A percentile compares a stretch with the other conserved stretches of the same genome.
These are phyloP conservation scores for Aphanomyces astaci DNA, from an alignment of 352 stramenopile species.

Conservation along the genomic window DNA sequence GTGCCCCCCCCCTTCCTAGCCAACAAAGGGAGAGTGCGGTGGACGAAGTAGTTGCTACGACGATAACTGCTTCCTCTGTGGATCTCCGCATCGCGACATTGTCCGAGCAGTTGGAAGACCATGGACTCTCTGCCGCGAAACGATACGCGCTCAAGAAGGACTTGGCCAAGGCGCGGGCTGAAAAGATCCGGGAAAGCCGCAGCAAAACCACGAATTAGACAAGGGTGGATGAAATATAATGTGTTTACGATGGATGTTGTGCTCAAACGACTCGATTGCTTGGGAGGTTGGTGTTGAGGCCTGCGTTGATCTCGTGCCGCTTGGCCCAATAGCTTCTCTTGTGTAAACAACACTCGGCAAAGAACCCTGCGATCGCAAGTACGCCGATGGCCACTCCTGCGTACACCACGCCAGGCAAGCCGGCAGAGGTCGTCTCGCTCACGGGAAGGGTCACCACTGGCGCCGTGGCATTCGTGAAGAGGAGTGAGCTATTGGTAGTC, in stretches of 20 bases:
- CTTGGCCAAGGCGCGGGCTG: conserved; percentile 53
- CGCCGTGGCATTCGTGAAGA: neutral
- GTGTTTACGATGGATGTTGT: too few relatives aligned
- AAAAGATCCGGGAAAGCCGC: conserved; percentile 40
- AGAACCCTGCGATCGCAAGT: conserved; percentile 53
- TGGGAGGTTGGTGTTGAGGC: neutral
- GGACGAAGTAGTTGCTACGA: too few relatives aligned
- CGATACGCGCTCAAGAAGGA: conserved; percentile 79
- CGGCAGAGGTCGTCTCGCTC: conserved; percentile 43
- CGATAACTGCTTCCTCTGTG: neutral
- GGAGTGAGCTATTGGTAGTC: too few relatives aligned
- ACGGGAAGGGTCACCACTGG: conserved; percentile 19
- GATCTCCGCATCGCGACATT: conserved; percentile 43
- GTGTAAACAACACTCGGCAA: conserved; percentile 64
- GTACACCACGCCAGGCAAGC: conserved; percentile 60
- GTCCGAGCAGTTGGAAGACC: conserved; percentile 54
- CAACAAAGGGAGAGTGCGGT: too few relatives aligned
- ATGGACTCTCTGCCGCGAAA: conserved; percentile 55
- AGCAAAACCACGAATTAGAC: conserved; percentile 7
- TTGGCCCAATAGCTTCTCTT: conserved; percentile 42
- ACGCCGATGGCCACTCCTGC: conserved; percentile 61
- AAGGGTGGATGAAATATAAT: neutral
- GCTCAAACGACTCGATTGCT: neutral
- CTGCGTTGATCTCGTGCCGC: neutral
- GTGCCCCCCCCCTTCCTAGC: too few relatives aligned